Base-by-base conservation (phyloP, 2,329 filamentous ascomycete species). In the Falciphora oryzae region DNA sequence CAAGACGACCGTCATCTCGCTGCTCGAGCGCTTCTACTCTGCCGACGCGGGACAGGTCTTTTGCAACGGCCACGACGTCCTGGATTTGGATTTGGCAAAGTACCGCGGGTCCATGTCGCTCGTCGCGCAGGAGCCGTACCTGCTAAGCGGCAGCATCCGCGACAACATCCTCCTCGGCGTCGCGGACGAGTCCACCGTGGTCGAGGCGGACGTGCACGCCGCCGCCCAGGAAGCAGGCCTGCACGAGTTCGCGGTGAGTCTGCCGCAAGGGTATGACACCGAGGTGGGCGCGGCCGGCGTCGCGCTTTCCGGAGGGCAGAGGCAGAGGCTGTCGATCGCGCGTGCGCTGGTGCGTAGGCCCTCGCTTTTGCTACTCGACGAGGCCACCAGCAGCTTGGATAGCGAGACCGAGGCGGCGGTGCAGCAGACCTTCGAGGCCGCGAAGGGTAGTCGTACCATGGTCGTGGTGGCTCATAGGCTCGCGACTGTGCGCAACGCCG, bases 101-200 rank as follows among this genome's bases (percentile, higher is more conserved):
- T 62, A 64, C 63, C 58, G 63, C 28, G 31, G 31, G 59, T 25
- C 32, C 58, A 61, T 64, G n/a, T 64, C 63, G 16, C 63, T 64
- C 50, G 63, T 88, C 63, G 85, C 86, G 4, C 87, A 89, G 71
- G 80, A 81, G 67, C 75, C 86, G 22, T 89, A 87, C 86, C 83
- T 89, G 25, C 88, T 89, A 85, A 89, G 89, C 70, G 87, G 87
- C 8, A 86, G 83, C 62, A 84, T 89, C 56, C 81, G 84, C 63
- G 87, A 89, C 70, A 89, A 89, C 70, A 88, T 89, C 65, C 81
- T 89, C 1, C 89, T 89, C 68, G 87, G 87, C 4, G 32, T 63
- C 27, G 50, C 57, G 10, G 62, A 63, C 35, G 56, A 59, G 57
- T 57, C 62, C 3, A 84, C 60, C 1, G 77, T 88, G 0, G 76